phyloP scores from a whole-genome alignment of 768 basidiomycete genomes.

The Lentinula edodes region DNA sequence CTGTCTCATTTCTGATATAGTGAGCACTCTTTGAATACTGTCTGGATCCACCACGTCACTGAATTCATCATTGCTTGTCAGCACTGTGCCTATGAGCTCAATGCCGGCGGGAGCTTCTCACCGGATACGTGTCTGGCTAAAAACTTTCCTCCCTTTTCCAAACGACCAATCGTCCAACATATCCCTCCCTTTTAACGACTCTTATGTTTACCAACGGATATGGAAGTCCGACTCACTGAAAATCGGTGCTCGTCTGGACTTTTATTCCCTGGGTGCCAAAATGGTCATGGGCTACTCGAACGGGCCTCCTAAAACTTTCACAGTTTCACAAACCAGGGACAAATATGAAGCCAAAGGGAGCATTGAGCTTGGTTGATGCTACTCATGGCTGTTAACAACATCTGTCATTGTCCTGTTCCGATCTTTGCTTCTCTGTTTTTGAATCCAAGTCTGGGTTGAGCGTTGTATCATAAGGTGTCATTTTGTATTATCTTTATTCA shows the following conservation, averaged over 20 bases:
- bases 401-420: background rate
- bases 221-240: slow-evolving; percentile 63
- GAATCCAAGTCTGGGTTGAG: background rate
- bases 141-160: slow-evolving; percentile 33
- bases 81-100: slow-evolving; percentile 51
- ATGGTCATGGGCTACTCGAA: slow-evolving; percentile 44
- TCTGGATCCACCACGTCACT: background rate
- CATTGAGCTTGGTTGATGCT: slow-evolving; percentile 4
- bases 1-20: slow-evolving; percentile 58
- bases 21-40: slow-evolving; percentile 21
- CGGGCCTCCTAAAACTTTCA: slow-evolving; percentile 33
- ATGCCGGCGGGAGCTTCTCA: slow-evolving; percentile 53
- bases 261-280: slow-evolving; percentile 41
- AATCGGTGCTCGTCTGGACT: slow-evolving; percentile 51
- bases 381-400: background rate
- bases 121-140: slow-evolving; percentile 60
- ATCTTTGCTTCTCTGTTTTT: background rate
- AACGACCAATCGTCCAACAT: slow-evolving; percentile 24
- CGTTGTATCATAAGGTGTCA: background rate
- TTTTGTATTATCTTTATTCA: too few species aligned
- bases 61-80: slow-evolving; percentile 16
- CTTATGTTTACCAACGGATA: slow-evolving; percentile 58
- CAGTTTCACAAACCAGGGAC: slow-evolving; percentile 9
- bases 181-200: slow-evolving; percentile 36
- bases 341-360: background rate